phyloP scores from a whole-genome alignment of 306 rosid genomes.

The Lathyrus aphaca region DNA sequence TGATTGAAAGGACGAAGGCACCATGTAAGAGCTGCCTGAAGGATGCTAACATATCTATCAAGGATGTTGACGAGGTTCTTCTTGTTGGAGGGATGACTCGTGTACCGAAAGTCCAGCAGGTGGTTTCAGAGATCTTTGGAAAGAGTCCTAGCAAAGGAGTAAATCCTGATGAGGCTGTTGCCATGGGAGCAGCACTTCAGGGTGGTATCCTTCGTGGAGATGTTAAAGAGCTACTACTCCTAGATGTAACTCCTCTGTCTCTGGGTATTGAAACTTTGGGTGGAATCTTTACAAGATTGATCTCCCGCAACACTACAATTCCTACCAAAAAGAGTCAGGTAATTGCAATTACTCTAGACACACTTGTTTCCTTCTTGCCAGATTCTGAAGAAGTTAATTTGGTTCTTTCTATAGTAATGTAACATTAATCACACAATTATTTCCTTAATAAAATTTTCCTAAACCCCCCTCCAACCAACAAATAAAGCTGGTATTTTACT shows the following conservation, averaged over 20 bases:
- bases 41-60: conserved; percentile 75
- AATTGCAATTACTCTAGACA: neutral
- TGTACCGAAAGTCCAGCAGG: conserved; percentile 89
- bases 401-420: neutral
- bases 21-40: conserved; percentile 92
- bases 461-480: neutral
- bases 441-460: neutral
- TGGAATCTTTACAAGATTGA: conserved; percentile 91
- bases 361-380: neutral
- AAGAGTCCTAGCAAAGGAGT: conserved; percentile 95
- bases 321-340: conserved; percentile 97
- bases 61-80: conserved; percentile 94
- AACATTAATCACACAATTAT: neutral
- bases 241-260: conserved; percentile 93
- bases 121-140: conserved; percentile 73
- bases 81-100: conserved; percentile 98
- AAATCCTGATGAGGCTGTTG: conserved; percentile 96
- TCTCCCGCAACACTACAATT: conserved; percentile 83
- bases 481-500: neutral
- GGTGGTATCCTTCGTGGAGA: conserved; percentile 97
- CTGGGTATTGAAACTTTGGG: conserved; percentile 95
- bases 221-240: conserved; percentile 86
- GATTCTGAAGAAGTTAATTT: neutral
- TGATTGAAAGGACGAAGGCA: conserved; percentile 83
- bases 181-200: conserved; percentile 93